Evolutionary conservation across 148 eudicot species (phyloP).

Genomic region (Rheum nobile): DNA sequence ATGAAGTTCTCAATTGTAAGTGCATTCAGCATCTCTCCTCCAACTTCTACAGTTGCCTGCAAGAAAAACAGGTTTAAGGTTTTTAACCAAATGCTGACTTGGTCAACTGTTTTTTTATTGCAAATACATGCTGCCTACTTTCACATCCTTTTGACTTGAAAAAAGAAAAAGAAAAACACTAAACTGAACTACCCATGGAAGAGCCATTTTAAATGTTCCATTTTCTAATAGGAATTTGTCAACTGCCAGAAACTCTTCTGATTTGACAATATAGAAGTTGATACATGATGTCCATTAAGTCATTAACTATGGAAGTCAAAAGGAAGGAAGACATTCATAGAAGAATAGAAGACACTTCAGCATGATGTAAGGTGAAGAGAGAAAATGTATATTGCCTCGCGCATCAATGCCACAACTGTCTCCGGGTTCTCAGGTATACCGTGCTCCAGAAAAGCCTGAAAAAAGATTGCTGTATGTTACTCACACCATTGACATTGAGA

Average conservation of each 20-base stretch:
- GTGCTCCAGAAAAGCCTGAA: constrained; percentile 79
- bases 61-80: not conserved
- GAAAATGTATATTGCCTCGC: constrained; percentile 40
- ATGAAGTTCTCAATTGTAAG: constrained; percentile 33
- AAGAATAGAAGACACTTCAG: constrained; percentile 1
- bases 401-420: constrained; percentile 57
- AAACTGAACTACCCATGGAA: not conserved
- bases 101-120: not conserved
- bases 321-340: not conserved
- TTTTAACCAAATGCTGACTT: constrained; percentile 1
- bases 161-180: not conserved
- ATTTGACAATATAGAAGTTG: not conserved
- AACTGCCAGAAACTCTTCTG: not conserved
- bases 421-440: constrained; percentile 81
- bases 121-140: constrained; percentile 5
- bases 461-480: constrained; percentile 1
- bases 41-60: constrained; percentile 33
- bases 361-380: not conserved
- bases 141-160: not conserved
- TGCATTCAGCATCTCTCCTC: constrained; percentile 27
- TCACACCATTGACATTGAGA: not conserved
- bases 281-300: constrained; percentile 3
- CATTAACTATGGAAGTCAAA: not conserved
- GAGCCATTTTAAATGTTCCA: not conserved
- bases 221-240: not conserved